These are phyloP conservation scores for Diversispora epigaea DNA, from an alignment of 192 early-diverging fungal species.

Conservation along the genomic window DNA sequence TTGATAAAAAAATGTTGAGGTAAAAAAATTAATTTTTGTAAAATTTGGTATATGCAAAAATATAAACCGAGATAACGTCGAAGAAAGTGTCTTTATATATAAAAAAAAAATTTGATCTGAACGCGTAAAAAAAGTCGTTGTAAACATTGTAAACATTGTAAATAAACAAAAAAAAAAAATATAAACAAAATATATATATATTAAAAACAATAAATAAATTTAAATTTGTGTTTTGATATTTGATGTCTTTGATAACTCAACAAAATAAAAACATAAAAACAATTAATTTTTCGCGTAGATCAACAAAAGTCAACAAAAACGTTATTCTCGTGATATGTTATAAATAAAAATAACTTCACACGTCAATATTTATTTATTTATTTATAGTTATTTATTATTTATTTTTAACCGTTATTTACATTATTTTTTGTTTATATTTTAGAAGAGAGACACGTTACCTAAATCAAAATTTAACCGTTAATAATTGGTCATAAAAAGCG, in stretches of 20 bases:
- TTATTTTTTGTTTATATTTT: neutral
- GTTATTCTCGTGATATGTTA: too few relatives aligned
- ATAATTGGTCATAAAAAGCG: neutral
- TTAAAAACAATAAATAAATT: conserved; percentile 4
- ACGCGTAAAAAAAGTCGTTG: neutral
- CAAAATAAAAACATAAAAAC: too few relatives aligned
- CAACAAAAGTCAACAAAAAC: too few relatives aligned
- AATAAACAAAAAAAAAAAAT: neutral
- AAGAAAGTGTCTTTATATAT: conserved; percentile 2
- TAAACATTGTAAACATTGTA: neutral
- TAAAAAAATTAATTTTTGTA: neutral
- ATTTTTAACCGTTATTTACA: neutral
- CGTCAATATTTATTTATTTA: too few relatives aligned
- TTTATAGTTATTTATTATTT: too few relatives aligned
- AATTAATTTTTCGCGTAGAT: too few relatives aligned
- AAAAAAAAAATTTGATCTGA: neutral
- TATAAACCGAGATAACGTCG: neutral
- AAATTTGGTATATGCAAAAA: neutral
- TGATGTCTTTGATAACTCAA: too few relatives aligned
- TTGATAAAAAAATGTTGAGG: neutral
- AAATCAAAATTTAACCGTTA: neutral
- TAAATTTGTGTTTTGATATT: too few relatives aligned
- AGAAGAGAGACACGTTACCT: conserved; percentile 3
- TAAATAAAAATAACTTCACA: too few relatives aligned
- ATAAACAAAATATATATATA: neutral